Evolutionary conservation across 768 basidiomycete genomes (phyloP).

Genomic region (Termitomyces sp.): DNA sequence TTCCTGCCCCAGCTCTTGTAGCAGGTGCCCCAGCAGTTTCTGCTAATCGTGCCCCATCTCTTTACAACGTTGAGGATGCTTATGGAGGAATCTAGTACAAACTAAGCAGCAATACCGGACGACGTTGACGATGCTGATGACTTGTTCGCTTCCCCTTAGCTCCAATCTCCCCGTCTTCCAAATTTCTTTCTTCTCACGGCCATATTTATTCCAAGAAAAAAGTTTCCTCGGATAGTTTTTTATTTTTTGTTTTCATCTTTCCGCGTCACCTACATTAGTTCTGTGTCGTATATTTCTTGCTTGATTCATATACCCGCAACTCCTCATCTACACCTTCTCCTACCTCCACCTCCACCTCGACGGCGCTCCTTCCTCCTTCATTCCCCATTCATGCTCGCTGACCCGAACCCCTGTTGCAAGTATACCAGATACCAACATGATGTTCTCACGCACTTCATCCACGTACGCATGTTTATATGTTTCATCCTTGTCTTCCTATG

Average conservation of each 20-base stretch:
- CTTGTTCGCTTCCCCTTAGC: not conserved
- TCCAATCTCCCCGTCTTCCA: not conserved
- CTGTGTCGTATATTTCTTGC: not conserved
- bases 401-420: slow-evolving; percentile 4
- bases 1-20: slow-evolving; percentile 14
- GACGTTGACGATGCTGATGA: slow-evolving; percentile 7
- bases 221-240: not conserved
- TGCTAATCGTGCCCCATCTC: slow-evolving; percentile 15
- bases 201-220: slow-evolving; percentile 1
- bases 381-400: not conserved
- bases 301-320: slow-evolving; percentile 1
- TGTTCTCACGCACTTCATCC: slow-evolving; percentile 4
- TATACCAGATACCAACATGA: slow-evolving; percentile 11
- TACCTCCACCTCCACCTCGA: no score
- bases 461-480: slow-evolving; percentile 5
- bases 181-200: not conserved
- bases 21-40: slow-evolving; percentile 17
- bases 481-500: slow-evolving; percentile 1
- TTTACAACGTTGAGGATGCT: slow-evolving; percentile 25
- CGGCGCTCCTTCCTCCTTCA: not conserved
- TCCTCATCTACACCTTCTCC: no score
- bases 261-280: not conserved
- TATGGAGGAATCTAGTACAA: slow-evolving; percentile 30
- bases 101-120: not conserved
- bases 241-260: not conserved